These are phyloP conservation scores for Exophiala xenobiotica DNA, from an alignment of 2,329 filamentous ascomycete species.

Conservation along the genomic window DNA sequence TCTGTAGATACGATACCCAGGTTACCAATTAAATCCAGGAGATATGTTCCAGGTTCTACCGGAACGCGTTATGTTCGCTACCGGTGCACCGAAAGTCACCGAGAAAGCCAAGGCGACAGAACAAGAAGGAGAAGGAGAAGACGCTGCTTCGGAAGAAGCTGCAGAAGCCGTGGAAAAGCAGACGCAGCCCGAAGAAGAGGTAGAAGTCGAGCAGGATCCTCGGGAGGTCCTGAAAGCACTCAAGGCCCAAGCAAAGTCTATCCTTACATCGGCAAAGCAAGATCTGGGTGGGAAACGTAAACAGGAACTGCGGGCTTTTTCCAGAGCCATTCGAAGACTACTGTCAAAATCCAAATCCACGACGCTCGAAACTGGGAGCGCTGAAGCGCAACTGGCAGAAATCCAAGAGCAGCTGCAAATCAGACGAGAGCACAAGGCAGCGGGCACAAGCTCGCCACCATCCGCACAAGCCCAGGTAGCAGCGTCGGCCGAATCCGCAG, in stretches of 20 bases:
- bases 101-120: constrained; percentile 33
- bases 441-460: constrained; percentile 18
- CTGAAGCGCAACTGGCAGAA: constrained; percentile 56
- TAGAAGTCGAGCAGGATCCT: constrained; percentile 43
- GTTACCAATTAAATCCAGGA: constrained; percentile 92
- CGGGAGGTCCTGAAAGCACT: constrained; percentile 55
- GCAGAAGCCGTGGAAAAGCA: constrained; percentile 28
- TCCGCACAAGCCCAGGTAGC: constrained; percentile 13
- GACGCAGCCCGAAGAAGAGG: constrained; percentile 27
- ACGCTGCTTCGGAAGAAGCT: constrained; percentile 27
- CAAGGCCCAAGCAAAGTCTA: constrained; percentile 58
- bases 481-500: constrained; percentile 6
- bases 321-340: constrained; percentile 62
- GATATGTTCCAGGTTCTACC: constrained; percentile 97
- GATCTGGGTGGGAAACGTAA: constrained; percentile 69
- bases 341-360: constrained; percentile 54
- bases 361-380: constrained; percentile 45
- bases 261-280: constrained; percentile 55
- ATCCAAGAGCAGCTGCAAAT: constrained; percentile 52
- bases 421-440: constrained; percentile 29
- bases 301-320: constrained; percentile 71
- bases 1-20: constrained; percentile 81
- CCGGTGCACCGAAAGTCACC: constrained; percentile 65
- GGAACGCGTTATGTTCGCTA: constrained; percentile 83
- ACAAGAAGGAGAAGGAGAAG: constrained; percentile 29